These are phyloP conservation scores for Punctularia strigosozonata DNA, from an alignment of 768 basidiomycete species.

Conservation along the genomic window DNA sequence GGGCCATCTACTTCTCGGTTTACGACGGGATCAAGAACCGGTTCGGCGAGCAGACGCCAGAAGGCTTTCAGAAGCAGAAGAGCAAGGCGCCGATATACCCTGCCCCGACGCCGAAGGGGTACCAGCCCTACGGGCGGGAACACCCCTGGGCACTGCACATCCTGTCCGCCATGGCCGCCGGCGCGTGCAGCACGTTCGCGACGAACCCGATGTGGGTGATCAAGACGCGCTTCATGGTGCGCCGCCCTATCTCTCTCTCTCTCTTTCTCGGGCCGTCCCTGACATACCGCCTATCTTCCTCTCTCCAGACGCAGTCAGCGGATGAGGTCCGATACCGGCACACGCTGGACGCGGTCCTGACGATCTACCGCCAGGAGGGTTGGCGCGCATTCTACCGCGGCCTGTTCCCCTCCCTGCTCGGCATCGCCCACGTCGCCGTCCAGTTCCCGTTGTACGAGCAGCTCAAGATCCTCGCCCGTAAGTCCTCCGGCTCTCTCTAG, in stretches of 20 bases:
- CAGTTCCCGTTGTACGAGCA: conserved; percentile 97
- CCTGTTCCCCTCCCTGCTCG: conserved; percentile 82
- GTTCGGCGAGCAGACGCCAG: conserved; percentile 52
- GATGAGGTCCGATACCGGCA: conserved; percentile 74
- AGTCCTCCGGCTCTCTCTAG: conserved; percentile 24
- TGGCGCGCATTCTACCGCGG: conserved; percentile 87
- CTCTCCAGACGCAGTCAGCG: conserved; percentile 65
- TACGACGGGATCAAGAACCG: conserved; percentile 90
- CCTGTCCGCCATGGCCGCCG: conserved; percentile 90
- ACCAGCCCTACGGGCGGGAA: conserved; percentile 69
- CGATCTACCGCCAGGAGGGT: conserved; percentile 89
- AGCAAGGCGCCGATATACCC: conserved; percentile 50
- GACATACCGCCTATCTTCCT: not conserved
- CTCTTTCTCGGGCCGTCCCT: conserved; percentile 3
- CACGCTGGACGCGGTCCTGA: conserved; percentile 79
- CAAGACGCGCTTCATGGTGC: conserved; percentile 97
- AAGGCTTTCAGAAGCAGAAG: conserved; percentile 15
- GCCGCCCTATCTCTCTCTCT: conserved; percentile 8
- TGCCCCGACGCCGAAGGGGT: conserved; percentile 76
- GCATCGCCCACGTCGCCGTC: conserved; percentile 90
- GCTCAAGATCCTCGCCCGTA: conserved; percentile 79
- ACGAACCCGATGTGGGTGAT: conserved; percentile 99
- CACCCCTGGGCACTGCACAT: conserved; percentile 86
- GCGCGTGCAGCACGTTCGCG: conserved; percentile 83
- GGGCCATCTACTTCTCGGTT: conserved; percentile 98